phyloP scores from a whole-genome alignment of 2,329 filamentous ascomycete genomes.

The Hypoxylon sp. region DNA sequence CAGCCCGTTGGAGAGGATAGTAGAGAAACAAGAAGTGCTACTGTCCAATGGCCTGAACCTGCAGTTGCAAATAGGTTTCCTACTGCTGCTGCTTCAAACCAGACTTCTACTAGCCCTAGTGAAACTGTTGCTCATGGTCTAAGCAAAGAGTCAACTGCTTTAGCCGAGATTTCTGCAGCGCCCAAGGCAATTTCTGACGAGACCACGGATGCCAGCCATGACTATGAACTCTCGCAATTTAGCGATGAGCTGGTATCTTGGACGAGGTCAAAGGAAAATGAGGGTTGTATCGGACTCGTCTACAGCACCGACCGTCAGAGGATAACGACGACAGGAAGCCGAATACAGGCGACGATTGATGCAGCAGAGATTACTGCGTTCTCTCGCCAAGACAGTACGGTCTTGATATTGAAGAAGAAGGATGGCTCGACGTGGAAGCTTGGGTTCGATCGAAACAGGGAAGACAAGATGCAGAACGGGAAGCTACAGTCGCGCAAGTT shows the following conservation, averaged over 20 bases:
- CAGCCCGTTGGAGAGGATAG: neutral
- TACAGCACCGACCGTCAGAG: conserved; percentile 25
- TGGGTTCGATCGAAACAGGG: conserved; percentile 35
- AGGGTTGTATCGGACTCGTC: conserved; percentile 31
- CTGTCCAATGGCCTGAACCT: neutral
- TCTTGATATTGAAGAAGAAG: conserved; percentile 21
- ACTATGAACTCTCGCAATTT: conserved; percentile 38
- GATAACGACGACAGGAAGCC: conserved; percentile 14
- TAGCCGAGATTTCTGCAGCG: no score
- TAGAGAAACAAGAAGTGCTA: neutral
- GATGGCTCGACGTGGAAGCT: conserved; percentile 24
- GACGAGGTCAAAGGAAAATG: conserved; percentile 18
- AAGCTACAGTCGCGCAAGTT: conserved; percentile 38
- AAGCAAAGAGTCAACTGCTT: no score
- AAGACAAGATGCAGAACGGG: conserved; percentile 31
- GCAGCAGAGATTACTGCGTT: conserved; percentile 28
- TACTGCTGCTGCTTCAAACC: neutral
- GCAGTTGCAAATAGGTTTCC: neutral
- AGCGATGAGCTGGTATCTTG: conserved; percentile 30
- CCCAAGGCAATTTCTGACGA: neutral
- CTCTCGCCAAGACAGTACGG: conserved; percentile 26
- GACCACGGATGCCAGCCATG: neutral
- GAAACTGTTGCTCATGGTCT: no score
- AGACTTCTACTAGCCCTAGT: neutral
- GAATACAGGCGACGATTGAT: conserved; percentile 30